Conservation (phyloP, 2,329 filamentous ascomycete species). For the Botryotinia calthae region DNA sequence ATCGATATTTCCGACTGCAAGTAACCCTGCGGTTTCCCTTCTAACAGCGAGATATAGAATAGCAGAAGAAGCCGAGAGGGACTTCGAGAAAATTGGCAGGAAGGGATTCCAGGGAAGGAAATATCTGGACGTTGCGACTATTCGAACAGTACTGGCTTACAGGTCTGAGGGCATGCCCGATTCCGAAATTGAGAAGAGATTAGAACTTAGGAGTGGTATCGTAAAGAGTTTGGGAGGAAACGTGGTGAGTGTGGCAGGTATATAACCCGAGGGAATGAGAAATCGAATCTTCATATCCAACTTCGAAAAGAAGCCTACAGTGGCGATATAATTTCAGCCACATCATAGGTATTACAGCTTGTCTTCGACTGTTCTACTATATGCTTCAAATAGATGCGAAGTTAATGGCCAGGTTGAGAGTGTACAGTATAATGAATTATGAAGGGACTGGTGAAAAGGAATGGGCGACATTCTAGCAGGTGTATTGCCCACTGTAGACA, state of each 20-base stretch:
- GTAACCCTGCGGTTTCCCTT: constrained; percentile 33
- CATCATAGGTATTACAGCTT: background rate
- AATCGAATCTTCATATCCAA: background rate
- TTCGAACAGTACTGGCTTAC: constrained; percentile 48
- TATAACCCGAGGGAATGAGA: background rate
- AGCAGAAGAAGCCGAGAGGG: constrained; percentile 56
- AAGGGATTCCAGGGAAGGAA: constrained; percentile 40
- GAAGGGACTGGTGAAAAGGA: background rate
- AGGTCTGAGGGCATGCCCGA: constrained; percentile 40
- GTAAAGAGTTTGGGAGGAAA: constrained; percentile 38
- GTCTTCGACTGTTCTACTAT: background rate
- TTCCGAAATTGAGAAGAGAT: constrained; percentile 39
- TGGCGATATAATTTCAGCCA: background rate
- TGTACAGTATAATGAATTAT: constrained; percentile 11
- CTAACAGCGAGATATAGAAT: constrained; percentile 52
- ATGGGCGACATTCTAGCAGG: background rate
- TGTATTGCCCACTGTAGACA: background rate
- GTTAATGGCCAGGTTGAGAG: background rate
- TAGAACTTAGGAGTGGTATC: constrained; percentile 46
- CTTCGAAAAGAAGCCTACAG: background rate
- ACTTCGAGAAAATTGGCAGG: constrained; percentile 48
- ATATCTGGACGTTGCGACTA: constrained; percentile 50
- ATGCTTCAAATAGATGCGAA: background rate
- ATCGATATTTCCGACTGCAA: constrained; percentile 28
- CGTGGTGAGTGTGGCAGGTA: constrained; percentile 21